Conservation (phyloP, 2,329 filamentous ascomycete genomes). For the Fusarium pseudocircinatum region DNA sequence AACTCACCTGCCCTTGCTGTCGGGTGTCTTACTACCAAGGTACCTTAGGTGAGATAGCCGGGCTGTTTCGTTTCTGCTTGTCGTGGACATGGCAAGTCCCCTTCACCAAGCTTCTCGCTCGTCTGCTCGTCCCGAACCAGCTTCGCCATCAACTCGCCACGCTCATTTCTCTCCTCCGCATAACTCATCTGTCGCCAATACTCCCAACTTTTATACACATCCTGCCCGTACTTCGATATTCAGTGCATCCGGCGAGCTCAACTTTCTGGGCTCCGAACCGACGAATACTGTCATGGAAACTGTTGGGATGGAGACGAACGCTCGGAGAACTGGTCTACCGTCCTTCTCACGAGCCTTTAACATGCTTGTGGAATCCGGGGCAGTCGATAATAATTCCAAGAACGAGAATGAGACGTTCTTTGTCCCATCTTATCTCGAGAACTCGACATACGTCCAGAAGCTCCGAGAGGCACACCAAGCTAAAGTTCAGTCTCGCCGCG, state of each 20-base stretch:
- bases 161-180: constrained; percentile 26
- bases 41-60: background rate
- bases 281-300: constrained; percentile 45
- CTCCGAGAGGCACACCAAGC: constrained; percentile 76
- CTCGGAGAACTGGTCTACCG: constrained; percentile 50
- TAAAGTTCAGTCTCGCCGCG: constrained; percentile 62
- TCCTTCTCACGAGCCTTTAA: constrained; percentile 65
- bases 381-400: constrained; percentile 40
- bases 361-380: constrained; percentile 53
- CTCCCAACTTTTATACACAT: constrained; percentile 43
- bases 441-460: constrained; percentile 80
- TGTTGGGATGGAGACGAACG: constrained; percentile 45
- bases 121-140: constrained; percentile 34
- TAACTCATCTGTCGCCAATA: constrained; percentile 19
- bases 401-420: constrained; percentile 68
- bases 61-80: constrained; percentile 7
- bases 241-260: constrained; percentile 56
- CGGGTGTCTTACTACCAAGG: constrained; percentile 4
- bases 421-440: constrained; percentile 82
- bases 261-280: constrained; percentile 25
- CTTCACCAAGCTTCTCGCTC: constrained; percentile 38
- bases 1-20: constrained; percentile 5
- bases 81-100: constrained; percentile 40
- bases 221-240: constrained; percentile 55
- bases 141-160: constrained; percentile 33